Percentiles rank a stretch among this genome's conserved stretches.
phyloP scores from a whole-genome alignment of 1,139 yeast species.

The Scheffersomyces titani region DNA sequence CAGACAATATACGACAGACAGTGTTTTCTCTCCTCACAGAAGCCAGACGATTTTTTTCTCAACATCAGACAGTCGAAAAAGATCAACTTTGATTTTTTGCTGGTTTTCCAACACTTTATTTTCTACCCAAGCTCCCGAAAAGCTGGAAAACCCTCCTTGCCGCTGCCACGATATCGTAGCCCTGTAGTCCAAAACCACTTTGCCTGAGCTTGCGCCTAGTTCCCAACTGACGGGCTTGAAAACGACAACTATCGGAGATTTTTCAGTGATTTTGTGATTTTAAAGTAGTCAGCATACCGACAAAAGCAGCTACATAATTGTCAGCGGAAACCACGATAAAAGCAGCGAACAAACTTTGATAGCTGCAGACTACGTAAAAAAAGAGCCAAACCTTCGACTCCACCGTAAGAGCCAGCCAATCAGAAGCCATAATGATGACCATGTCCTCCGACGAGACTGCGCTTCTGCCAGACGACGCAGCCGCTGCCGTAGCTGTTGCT shows the following conservation, averaged over 20 bases:
- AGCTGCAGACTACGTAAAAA: background rate
- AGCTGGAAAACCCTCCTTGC: background rate
- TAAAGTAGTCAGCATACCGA: background rate
- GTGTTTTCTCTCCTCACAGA: background rate
- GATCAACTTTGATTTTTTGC: background rate
- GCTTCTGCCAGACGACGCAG: slow-evolving; percentile 26
- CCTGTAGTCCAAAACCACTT: background rate
- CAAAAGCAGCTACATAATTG: background rate
- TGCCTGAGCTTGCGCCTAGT: background rate
- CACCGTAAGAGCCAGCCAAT: background rate
- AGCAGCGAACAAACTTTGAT: background rate
- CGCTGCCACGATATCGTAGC: background rate
- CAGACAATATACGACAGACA: background rate
- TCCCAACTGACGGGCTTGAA: background rate
- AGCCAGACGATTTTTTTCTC: background rate
- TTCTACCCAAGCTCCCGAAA: background rate
- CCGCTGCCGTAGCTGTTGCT: slow-evolving; percentile 30
- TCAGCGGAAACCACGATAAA: background rate
- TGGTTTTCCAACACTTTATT: background rate
- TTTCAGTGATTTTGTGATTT: background rate
- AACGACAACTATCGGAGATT: background rate
- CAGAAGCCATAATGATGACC: slow-evolving; percentile 20
- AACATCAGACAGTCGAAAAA: background rate
- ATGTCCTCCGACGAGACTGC: slow-evolving; percentile 28
- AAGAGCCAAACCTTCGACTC: background rate